Conservation (phyloP, 495 filamentous ascomycete species). For the Hyaloscypha bicolor region DNA sequence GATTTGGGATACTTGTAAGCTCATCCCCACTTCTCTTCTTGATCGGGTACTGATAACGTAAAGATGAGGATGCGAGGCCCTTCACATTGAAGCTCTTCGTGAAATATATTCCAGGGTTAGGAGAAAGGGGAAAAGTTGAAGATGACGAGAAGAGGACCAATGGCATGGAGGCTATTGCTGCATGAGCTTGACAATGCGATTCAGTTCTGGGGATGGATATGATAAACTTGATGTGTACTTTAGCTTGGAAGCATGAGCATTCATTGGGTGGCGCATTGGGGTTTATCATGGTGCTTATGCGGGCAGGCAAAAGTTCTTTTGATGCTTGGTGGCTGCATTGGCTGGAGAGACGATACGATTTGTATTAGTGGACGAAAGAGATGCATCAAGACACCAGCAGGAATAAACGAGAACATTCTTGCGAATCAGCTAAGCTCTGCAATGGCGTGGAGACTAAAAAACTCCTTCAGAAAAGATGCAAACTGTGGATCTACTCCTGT, state of each 20-base stretch:
- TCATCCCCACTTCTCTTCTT: slow-evolving; percentile 10
- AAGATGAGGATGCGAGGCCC: slow-evolving; percentile 52
- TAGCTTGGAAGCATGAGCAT: slow-evolving; percentile 2
- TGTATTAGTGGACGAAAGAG: background rate
- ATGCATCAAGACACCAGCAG: background rate
- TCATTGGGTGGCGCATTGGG: slow-evolving; percentile 2
- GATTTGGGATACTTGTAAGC: slow-evolving; percentile 79
- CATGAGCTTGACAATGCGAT: background rate
- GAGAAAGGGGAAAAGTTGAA: slow-evolving; percentile 30
- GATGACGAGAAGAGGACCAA: slow-evolving; percentile 23
- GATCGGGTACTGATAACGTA: slow-evolving; percentile 12
- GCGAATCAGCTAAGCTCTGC: background rate
- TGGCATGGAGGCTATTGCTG: slow-evolving; percentile 11
- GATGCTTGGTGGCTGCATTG: background rate
- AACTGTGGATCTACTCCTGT: background rate
- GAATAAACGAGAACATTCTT: background rate
- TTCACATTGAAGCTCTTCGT: slow-evolving; percentile 55
- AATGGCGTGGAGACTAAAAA: background rate
- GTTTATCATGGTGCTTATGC: background rate
- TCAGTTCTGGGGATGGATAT: slow-evolving; percentile 8
- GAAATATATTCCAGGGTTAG: slow-evolving; percentile 54
- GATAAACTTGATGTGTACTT: slow-evolving; percentile 14
- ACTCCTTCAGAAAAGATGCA: background rate
- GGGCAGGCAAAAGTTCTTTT: background rate
- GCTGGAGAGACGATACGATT: background rate